Evolutionary conservation across 768 basidiomycete genomes (phyloP).

Genomic region (Pisolithus sp.): DNA sequence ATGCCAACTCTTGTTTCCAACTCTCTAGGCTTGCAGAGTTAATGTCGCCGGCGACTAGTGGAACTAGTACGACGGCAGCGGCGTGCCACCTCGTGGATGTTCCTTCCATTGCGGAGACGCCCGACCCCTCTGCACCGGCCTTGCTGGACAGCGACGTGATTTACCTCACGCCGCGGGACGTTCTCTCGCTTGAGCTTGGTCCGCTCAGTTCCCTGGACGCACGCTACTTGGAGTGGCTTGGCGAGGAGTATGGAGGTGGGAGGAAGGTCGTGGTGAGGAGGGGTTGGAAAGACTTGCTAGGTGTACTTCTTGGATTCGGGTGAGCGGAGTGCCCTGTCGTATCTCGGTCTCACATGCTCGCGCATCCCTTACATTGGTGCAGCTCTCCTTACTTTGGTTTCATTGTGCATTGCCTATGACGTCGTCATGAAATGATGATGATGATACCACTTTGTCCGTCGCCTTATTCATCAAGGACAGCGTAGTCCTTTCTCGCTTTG

Average conservation of each 20-base stretch:
- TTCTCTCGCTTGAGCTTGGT: constrained; percentile 65
- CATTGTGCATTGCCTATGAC: no score
- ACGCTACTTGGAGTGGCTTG: constrained; percentile 75
- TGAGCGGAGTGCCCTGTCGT: constrained; percentile 8
- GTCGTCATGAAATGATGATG: neutral
- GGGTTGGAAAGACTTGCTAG: constrained; percentile 43
- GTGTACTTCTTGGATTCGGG: constrained; percentile 38
- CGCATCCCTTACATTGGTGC: no score
- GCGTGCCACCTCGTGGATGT: neutral
- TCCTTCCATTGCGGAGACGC: neutral
- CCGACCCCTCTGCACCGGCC: neutral
- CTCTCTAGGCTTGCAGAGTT: constrained; percentile 37
- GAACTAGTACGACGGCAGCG: neutral
- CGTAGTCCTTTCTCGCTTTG: no score
- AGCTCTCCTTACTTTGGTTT: no score
- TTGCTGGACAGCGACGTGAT: constrained; percentile 22
- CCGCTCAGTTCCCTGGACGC: constrained; percentile 66
- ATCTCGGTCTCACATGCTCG: no score
- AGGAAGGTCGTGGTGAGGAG: constrained; percentile 33
- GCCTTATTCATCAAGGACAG: no score
- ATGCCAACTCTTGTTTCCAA: constrained; percentile 56
- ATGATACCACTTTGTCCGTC: neutral
- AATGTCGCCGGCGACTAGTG: constrained; percentile 9
- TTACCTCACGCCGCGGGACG: constrained; percentile 55
- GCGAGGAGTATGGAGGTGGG: constrained; percentile 54